A percentile compares a stretch with the other conserved stretches of the same genome.
These are phyloP conservation scores for Cryphonectria naterciae DNA, from an alignment of 2,329 filamentous ascomycete species.

Conservation along the genomic window DNA sequence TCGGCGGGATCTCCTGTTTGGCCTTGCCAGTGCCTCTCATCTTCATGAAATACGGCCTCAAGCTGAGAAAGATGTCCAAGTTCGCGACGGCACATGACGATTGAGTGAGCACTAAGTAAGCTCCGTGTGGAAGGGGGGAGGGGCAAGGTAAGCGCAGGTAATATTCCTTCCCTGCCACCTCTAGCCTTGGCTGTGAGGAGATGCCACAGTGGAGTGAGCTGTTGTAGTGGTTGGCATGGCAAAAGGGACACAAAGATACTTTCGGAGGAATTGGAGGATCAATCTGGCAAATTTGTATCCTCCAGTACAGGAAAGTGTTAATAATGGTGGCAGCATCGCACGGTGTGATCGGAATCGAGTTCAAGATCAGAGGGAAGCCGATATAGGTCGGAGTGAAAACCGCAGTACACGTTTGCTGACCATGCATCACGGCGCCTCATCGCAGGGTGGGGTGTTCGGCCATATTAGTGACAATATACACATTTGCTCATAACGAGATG, in stretches of 20 bases:
- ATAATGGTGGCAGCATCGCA: not conserved
- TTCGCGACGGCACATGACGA: not conserved
- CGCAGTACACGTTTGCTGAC: not conserved
- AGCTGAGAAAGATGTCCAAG: constrained; percentile 6
- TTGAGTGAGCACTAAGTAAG: not conserved
- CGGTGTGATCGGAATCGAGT: not conserved
- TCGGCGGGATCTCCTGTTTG: constrained; percentile 19
- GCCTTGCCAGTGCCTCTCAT: constrained; percentile 7
- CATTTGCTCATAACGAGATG: not conserved
- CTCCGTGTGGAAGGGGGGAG: not conserved
- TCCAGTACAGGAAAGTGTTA: not conserved
- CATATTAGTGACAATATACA: not conserved
- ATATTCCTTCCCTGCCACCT: not conserved
- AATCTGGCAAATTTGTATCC: not conserved
- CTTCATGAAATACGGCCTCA: constrained; percentile 1
- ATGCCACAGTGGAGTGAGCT: not conserved
- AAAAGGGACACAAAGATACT: not conserved
- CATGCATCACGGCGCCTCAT: not conserved
- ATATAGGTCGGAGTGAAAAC: not conserved
- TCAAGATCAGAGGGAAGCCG: not conserved
- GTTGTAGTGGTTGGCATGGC: too few species aligned
- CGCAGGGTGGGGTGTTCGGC: too few species aligned
- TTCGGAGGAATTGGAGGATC: not conserved
- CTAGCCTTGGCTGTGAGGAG: not conserved
- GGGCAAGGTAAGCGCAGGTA: not conserved